Percentiles rank a stretch among this genome's conserved stretches.
Evolutionary conservation across 73 alveolate species (phyloP).

Genomic region (Breviolum minutum): DNA sequence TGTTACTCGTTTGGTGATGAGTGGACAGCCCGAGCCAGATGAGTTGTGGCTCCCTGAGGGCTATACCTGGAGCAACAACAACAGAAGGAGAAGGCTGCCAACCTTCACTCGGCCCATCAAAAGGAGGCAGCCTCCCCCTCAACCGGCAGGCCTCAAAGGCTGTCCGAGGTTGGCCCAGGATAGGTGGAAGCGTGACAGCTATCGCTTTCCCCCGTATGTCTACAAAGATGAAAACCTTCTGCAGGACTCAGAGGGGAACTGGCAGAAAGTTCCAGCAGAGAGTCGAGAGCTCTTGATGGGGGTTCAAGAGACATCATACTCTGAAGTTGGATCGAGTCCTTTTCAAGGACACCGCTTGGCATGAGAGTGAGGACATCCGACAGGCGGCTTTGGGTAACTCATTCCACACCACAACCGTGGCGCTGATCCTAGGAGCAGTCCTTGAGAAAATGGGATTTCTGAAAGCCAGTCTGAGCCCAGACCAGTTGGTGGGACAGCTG

Average conservation of each 20-base stretch:
- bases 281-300: not conserved
- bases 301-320: not conserved
- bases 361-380: not conserved
- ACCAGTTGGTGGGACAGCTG: not conserved
- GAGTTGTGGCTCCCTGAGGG: not conserved
- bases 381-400: not conserved
- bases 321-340: not conserved
- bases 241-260: not conserved
- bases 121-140: not conserved
- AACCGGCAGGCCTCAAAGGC: not conserved
- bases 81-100: not conserved
- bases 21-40: not conserved
- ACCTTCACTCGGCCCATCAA: not conserved
- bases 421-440: not conserved
- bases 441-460: not conserved
- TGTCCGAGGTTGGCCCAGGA: not conserved
- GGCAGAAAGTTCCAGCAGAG: not conserved
- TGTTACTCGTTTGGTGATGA: not conserved
- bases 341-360: not conserved
- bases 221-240: too few relatives aligned
- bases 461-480: not conserved
- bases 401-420: not conserved
- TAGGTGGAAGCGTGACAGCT: not conserved
- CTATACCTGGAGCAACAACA: not conserved
- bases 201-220: not conserved